Conservation (phyloP, 352 stramenopile genomes). For the Phytopythium boreale region DNA sequence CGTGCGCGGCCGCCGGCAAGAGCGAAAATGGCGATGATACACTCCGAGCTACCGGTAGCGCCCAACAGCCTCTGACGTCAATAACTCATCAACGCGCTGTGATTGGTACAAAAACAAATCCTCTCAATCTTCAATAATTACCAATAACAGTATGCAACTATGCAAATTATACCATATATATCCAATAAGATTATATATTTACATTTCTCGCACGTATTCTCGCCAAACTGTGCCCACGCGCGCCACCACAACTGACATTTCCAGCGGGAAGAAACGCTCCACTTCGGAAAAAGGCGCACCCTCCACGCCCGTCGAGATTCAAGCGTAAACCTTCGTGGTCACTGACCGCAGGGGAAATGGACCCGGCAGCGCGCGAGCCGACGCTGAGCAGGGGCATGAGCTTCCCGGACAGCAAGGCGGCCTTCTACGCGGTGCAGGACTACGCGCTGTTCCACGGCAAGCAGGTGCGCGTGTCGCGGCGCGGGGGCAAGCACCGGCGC, state of each 20-base stretch:
- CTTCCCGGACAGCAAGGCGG: slow-evolving; percentile 45
- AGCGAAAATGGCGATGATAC: not conserved
- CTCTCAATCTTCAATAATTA: too few relatives aligned
- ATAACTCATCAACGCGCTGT: slow-evolving; percentile 6
- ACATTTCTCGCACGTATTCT: not conserved
- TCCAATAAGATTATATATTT: too few relatives aligned
- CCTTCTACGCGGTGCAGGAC: slow-evolving; percentile 58
- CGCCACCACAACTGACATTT: not conserved
- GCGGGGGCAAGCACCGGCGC: slow-evolving; percentile 59
- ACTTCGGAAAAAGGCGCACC: not conserved
- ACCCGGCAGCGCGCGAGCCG: slow-evolving; percentile 2
- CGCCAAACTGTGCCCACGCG: not conserved
- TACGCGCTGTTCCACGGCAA: slow-evolving; percentile 59
- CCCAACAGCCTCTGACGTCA: slow-evolving; percentile 3
- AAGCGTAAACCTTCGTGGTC: slow-evolving; percentile 1
- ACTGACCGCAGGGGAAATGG: too few relatives aligned
- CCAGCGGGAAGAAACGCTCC: not conserved
- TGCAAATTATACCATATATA: not conserved
- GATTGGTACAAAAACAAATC: slow-evolving; percentile 6
- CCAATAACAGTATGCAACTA: too few relatives aligned
- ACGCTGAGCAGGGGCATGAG: slow-evolving; percentile 37
- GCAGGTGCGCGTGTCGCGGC: slow-evolving; percentile 43
- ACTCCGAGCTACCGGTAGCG: not conserved
- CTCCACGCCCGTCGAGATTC: not conserved
- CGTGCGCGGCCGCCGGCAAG: not conserved